Evolutionary conservation across 108 stramenopile species (phyloP).

Genomic region (Epipyxis sp.): DNA sequence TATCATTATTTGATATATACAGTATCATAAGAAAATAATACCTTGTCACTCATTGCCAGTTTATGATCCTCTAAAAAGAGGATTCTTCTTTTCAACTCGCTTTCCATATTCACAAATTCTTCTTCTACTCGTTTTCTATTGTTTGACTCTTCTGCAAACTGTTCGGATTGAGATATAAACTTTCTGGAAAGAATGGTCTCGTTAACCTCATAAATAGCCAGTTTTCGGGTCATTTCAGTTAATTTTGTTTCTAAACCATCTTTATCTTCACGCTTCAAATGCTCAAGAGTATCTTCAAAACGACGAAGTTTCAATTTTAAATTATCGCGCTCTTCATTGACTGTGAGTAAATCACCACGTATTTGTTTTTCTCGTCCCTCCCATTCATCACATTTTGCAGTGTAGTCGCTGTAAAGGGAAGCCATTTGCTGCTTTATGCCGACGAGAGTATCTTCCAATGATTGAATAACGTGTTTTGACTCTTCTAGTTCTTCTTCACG

Average conservation of each 20-base stretch:
- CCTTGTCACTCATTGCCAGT: conserved; percentile 31
- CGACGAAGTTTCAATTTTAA: conserved; percentile 39
- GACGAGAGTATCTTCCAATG: conserved; percentile 47
- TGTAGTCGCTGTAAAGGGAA: conserved; percentile 47
- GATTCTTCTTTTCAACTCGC: conserved; percentile 44
- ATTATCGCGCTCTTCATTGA: conserved; percentile 51
- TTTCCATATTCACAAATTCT: conserved; percentile 52
- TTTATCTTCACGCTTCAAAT: conserved; percentile 43
- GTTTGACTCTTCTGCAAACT: conserved; percentile 12
- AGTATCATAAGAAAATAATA: too few relatives aligned
- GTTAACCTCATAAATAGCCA: conserved; percentile 51
- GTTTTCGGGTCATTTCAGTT: conserved; percentile 48
- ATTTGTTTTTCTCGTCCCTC: not conserved
- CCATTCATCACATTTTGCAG: conserved; percentile 28
- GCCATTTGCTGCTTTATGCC: conserved; percentile 43
- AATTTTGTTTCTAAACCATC: conserved; percentile 15
- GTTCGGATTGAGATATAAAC: conserved; percentile 42
- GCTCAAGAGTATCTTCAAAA: conserved; percentile 44
- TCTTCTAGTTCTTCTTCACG: conserved; percentile 50
- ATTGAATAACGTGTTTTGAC: conserved; percentile 37
- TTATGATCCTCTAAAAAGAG: conserved; percentile 60
- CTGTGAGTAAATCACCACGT: conserved; percentile 32
- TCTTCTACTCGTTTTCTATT: conserved; percentile 26
- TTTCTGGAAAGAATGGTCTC: conserved; percentile 50
- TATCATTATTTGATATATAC: too few relatives aligned